Base-by-base conservation (phyloP, 495 filamentous ascomycete genomes). In the Zalerion maritima region DNA sequence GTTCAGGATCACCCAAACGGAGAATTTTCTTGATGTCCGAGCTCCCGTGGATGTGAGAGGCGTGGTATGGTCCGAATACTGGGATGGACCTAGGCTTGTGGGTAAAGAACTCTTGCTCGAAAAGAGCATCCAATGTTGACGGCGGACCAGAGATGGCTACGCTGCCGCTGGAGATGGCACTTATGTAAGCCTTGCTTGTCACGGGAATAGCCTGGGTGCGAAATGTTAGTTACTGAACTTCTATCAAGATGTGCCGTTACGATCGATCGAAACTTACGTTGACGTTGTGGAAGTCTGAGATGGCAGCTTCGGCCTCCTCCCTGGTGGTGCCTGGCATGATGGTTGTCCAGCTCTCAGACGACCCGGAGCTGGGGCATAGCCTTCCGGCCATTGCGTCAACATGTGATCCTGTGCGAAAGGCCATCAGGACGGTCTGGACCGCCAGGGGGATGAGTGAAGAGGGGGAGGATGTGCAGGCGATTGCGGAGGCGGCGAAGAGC, bases 71-170 rank as follows among this genome's bases (percentile, higher is more conserved):
- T 1, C 75, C 83, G 38, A 78, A 73, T 13, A 91, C 71, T 0
- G 79, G 73, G 24, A 79, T 69, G n/a, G 63, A 63, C 4, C 67
- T 61, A 2, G 66, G 65, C 40, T 73, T 73, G 28, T 63, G 49
- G 29, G 63, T 60, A 16, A 78, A 53, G 6, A 62, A 38, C 11
- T 57, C 51, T n/a, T 52, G 55, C 17, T 66, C 53, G 37, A 76
- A 64, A 14, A 89, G 59, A 1, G 59, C 42, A 23, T 64, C 56
- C 9, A 82, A 58, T 0, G 70, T 70, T 3, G 52, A 47, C 2
- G 83, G 83, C 2, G 82, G 78, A n/a, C 76, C 83, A 41, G 81
- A 86, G 28, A 92, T 66, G 21, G 79, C 78, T 23, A 89, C 47
- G 24, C 71, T 73, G 49, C 65, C 77, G 8, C 67, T 54, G 29